Evolutionary conservation across 805 yeast species (phyloP), one percentile per base, ranked within the genome.

Genomic region (Pichia membranifaciens): DNA sequence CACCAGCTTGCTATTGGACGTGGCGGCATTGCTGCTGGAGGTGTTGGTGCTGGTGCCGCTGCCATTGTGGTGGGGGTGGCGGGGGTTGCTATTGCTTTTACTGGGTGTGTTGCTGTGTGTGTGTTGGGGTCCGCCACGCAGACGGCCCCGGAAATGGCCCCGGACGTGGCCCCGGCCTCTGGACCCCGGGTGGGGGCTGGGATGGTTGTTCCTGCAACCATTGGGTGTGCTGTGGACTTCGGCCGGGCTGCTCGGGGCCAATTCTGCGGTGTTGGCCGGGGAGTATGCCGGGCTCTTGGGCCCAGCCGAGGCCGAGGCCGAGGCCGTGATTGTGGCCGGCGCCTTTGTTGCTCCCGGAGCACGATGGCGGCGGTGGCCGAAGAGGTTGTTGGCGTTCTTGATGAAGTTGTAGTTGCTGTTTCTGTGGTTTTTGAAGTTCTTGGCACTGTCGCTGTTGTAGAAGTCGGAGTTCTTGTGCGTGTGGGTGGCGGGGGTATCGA

Each of bases 361-460:
- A 25, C 10, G 10, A 25, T 25, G 29, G 29, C 29, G 40, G 5
- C 43, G 18, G 13, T 31, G 22, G 15, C 31, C 31, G 17, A n/a
- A 23, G 15, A 21, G 2, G 1, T 23, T 6, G 12, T 7, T 13
- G 15, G 41, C 31, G 33, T 41, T 41, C 12, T 41, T 31, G 22
- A 41, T 41, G 17, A 41, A 41, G 31, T 29, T 41, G 22, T 41
- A 32, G 17, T 41, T 41, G 36, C 43, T 41, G 31, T 41, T 41
- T 10, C 37, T 41, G 12, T 41, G 43, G 22, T 29, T 41, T 9
- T 31, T 31, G 22, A 18, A 16, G n/a, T 31, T 20, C 15, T 41
- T 31, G 9, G 15, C 22, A 41, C 13, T 31, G 2, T 31, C 22
- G 7, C 21, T 16, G 20, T 29, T 32, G 15, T 29, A 37, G 23